Evolutionary conservation across 768 basidiomycete species (phyloP), one percentile per base, ranked within the genome.

Genomic region (Amanita exitialis): DNA sequence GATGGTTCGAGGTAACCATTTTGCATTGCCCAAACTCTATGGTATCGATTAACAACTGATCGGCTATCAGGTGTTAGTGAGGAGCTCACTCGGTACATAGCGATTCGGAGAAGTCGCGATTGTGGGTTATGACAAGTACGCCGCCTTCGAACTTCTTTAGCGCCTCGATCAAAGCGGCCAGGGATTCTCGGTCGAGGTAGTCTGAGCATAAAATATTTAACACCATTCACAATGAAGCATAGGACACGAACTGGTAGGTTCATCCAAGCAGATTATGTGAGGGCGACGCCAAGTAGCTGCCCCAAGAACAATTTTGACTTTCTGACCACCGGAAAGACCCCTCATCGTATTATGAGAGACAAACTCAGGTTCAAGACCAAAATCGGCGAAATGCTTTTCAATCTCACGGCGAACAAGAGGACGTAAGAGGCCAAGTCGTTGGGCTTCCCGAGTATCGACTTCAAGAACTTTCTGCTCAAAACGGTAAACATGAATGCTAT

Each of bases 301-400:
- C 72, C 90, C 93, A 60, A 97, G 88, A 43, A 96, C 94, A 62
- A 97, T 92, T 86, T 97, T 97, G 68, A 97, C 94, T 75, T 97
- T 97, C 74, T 97, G 94, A 67, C 94, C 94, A 70, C 94, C 94
- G 57, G 93, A 95, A 42, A 96, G 83, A 80, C 94, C 94, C 54
- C 94, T 81, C 96, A 98, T 99, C 60, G 86, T 87, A 82, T 98
- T 99, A 79, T 99, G 96, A 21, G 90, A 90, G 58, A 95, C 92
- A 69, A 99, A 98, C 76, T 98, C 96, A 56, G 96, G 76, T 74
- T 99, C 96, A 61, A 99, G 90, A 74, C 96, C 93, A 62, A 98
- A 97, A 77, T 98, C 95, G 55, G 89, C 90, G 60, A 98, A 95
- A 79, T 97, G 94, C 76, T 94, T 94, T 82, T 97, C 94, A 56